Evolutionary conservation across 1,284 basidiomycete genomes (phyloP), one percentile per base, ranked within the genome.

Genomic region (Leccinum angustisporum): DNA sequence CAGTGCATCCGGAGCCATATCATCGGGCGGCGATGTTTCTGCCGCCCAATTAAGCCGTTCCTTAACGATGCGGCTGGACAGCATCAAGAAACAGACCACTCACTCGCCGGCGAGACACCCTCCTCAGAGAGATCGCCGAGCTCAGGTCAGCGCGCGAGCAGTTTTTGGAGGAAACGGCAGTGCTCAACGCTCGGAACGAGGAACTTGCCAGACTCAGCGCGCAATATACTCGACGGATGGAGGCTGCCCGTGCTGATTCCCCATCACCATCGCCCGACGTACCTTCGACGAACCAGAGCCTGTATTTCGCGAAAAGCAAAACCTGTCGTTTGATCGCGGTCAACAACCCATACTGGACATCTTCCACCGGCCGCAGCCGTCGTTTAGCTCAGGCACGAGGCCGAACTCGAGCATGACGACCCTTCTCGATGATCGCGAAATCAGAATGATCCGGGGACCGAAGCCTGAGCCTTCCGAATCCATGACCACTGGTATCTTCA

Each of bases 141-240:
- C 87, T 99, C 57, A 90, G 88, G 70, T 90, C 93, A 33, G 88
- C 92, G 4, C 86, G 94, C 33, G 94, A 97, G 68, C 84, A 90
- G 46, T 92, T 92, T 78, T 78, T 96, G 18, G 95, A 97, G 69
- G 96, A 98, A 78, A 92, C 95, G 1, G 90, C 93, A 0, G 87
- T 89, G 21, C 83, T 99, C 56, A 95, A 94, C 71, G 90, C 89
- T 14, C 88, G 95, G 61, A 98, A 98, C 77, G 95, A 97, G 70
- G 92, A 96, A 74, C 83, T 98, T 11, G 91, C 90, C 5, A 91
- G 95, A 72, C 83, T 97, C 57, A 91, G 92, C 67, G 81, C 88
- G 2, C 90, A 94, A 61, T 91, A 95, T 66, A 78, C 86, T 5
- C 86, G 90, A 46, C 88, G 92, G 59, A 82, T 91, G 68, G 94